Percentiles rank a stretch among this genome's conserved stretches.
These are phyloP conservation scores for Xanthoceras sorbifolium DNA, from an alignment of 345 rosid genomes.

Conservation along the genomic window DNA sequence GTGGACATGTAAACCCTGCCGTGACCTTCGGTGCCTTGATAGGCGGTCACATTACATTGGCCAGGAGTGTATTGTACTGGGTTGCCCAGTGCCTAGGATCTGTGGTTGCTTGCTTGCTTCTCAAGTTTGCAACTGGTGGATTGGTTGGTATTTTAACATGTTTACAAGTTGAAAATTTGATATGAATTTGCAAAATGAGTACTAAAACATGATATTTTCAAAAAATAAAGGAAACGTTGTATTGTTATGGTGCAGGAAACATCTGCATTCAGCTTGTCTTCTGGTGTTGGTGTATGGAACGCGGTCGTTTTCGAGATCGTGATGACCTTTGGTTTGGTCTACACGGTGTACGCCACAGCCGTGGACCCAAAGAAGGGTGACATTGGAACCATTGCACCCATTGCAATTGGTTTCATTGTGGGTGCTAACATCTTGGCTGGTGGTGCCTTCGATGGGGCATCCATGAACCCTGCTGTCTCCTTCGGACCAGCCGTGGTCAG, in stretches of 20 bases:
- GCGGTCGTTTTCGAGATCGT: slow-evolving; percentile 86
- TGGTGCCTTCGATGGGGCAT: slow-evolving; percentile 87
- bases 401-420: slow-evolving; percentile 85
- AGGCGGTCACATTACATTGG: slow-evolving; percentile 61
- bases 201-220: too few relatives aligned
- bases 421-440: slow-evolving; percentile 95
- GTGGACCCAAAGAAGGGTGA: slow-evolving; percentile 88
- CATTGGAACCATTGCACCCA: slow-evolving; percentile 79
- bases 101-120: slow-evolving; percentile 67
- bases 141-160: slow-evolving; percentile 35
- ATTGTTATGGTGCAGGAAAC: slow-evolving; percentile 42
- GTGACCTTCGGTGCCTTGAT: slow-evolving; percentile 71
- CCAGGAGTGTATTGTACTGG: slow-evolving; percentile 59
- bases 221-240: too few relatives aligned
- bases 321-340: slow-evolving; percentile 93
- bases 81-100: slow-evolving; percentile 61
- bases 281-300: slow-evolving; percentile 71
- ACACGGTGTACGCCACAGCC: slow-evolving; percentile 89
- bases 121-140: slow-evolving; percentile 62
- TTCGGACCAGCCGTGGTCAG: slow-evolving; percentile 95
- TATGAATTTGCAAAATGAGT: too few relatives aligned
- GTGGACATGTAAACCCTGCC: slow-evolving; percentile 78
- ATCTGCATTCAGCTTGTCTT: slow-evolving; percentile 62
- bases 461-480: slow-evolving; percentile 95
- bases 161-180: not conserved